A percentile compares a stretch with the other conserved stretches of the same genome.
These are phyloP conservation scores for Xerocomus spinulosus DNA, from an alignment of 768 basidiomycete species.

Conservation along the genomic window DNA sequence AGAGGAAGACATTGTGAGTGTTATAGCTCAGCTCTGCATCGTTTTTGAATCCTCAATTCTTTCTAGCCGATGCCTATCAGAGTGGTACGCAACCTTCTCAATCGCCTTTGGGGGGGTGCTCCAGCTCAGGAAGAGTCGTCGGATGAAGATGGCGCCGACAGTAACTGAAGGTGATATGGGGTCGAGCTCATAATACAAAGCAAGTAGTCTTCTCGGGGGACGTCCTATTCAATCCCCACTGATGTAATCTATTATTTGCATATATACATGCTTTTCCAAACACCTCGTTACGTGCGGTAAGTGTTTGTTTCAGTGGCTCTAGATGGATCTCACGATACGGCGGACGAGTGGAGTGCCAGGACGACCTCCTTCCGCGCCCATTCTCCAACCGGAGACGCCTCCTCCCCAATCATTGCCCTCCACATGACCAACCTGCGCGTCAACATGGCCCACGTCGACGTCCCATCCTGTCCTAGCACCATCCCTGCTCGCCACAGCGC, in stretches of 20 bases:
- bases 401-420: constrained; percentile 43
- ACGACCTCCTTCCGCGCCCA: constrained; percentile 45
- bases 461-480: constrained; percentile 11
- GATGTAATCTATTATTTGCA: too few relatives aligned
- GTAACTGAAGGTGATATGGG: background rate
- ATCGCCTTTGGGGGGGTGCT: constrained; percentile 52
- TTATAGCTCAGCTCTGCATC: background rate
- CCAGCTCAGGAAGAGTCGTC: constrained; percentile 17
- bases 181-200: too few relatives aligned
- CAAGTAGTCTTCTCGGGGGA: too few relatives aligned
- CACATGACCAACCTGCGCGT: constrained; percentile 54
- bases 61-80: constrained; percentile 57
- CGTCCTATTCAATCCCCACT: too few relatives aligned
- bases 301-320: too few relatives aligned
- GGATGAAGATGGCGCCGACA: constrained; percentile 11
- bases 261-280: too few relatives aligned
- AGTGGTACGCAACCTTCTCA: constrained; percentile 53
- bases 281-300: too few relatives aligned
- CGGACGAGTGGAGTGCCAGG: background rate
- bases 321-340: background rate
- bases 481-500: constrained; percentile 35
- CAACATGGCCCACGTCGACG: constrained; percentile 47
- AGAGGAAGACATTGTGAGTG: constrained; percentile 43
- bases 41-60: background rate
- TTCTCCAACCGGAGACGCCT: constrained; percentile 39